Evolutionary conservation across 2,329 filamentous ascomycete genomes (phyloP).

Genomic region (Alternaria incomplexa): DNA sequence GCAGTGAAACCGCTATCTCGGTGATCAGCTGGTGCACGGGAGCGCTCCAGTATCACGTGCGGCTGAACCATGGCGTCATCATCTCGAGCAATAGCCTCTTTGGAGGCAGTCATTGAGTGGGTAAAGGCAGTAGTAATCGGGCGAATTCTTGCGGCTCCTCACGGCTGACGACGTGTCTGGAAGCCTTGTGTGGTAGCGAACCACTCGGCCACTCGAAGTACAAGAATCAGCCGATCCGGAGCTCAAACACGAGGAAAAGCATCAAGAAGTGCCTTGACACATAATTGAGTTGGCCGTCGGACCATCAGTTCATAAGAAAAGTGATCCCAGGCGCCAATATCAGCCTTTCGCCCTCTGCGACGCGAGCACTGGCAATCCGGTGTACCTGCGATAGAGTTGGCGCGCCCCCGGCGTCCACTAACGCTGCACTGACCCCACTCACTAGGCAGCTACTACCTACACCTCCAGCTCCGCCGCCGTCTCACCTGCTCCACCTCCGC

Average conservation of each 20-base stretch:
- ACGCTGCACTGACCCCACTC: constrained; percentile 17
- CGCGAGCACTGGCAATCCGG: constrained; percentile 9
- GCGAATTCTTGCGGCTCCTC: not conserved
- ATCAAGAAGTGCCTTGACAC: not conserved
- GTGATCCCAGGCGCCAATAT: not conserved
- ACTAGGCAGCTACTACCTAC: constrained; percentile 27
- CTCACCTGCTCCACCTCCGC: constrained; percentile 22
- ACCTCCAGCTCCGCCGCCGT: constrained; percentile 17
- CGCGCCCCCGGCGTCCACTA: constrained; percentile 6
- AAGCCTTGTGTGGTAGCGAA: not conserved
- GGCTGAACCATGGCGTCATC: constrained; percentile 5
- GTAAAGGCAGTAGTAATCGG: not conserved
- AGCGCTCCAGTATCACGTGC: constrained; percentile 2
- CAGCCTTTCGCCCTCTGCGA: not conserved
- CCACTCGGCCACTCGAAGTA: not conserved
- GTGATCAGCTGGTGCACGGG: constrained; percentile 7
- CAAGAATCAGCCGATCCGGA: not conserved
- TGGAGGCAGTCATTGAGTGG: not conserved
- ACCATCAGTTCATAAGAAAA: not conserved
- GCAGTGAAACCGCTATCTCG: constrained; percentile 4
- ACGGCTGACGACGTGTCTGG: constrained; percentile 7
- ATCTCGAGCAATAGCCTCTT: not conserved
- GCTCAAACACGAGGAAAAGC: not conserved
- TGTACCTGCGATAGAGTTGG: constrained; percentile 2
- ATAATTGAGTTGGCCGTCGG: not conserved